These are phyloP conservation scores for Termitomyces sp. DNA, from an alignment of 768 basidiomycete genomes.

Conservation along the genomic window DNA sequence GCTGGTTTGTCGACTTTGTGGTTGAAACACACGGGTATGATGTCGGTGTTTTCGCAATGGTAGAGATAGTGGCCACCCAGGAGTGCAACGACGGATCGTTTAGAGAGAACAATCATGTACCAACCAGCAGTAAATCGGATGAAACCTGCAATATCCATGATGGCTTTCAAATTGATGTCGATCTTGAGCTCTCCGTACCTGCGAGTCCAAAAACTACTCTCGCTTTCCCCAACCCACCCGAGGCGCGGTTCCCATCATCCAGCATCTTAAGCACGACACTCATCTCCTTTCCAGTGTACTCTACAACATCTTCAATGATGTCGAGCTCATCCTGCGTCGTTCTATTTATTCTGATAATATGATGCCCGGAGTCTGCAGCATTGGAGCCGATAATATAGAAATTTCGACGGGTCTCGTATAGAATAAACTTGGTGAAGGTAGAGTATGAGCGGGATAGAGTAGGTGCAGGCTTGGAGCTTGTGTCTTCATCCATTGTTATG, in stretches of 20 bases:
- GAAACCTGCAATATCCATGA: slow-evolving; percentile 52
- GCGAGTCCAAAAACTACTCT: slow-evolving; percentile 80
- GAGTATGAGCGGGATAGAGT: slow-evolving; percentile 1
- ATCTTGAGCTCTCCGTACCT: slow-evolving; percentile 33
- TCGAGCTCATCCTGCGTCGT: slow-evolving; percentile 69
- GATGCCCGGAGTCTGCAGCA: slow-evolving; percentile 79
- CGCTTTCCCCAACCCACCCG: slow-evolving; percentile 80
- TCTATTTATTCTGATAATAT: slow-evolving; percentile 91
- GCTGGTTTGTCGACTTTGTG: slow-evolving; percentile 84
- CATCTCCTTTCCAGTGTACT: slow-evolving; percentile 89
- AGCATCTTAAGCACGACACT: slow-evolving; percentile 90
- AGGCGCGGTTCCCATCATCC: slow-evolving; percentile 87
- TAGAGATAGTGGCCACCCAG: slow-evolving; percentile 95
- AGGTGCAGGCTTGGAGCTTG: neutral
- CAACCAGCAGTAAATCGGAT: slow-evolving; percentile 92
- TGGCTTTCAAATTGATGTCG: neutral
- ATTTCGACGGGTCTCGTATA: slow-evolving; percentile 88
- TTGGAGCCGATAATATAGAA: slow-evolving; percentile 93
- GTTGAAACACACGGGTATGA: slow-evolving; percentile 69
- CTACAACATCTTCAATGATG: slow-evolving; percentile 82
- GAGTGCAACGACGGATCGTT: slow-evolving; percentile 87
- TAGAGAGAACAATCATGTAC: slow-evolving; percentile 90
- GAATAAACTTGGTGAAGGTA: slow-evolving; percentile 76
- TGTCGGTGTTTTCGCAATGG: slow-evolving; percentile 89
- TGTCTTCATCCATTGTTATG: neutral